These are phyloP conservation scores for Ploettnerulaceae sp. DNA, from an alignment of 2,329 filamentous ascomycete species.

Conservation along the genomic window DNA sequence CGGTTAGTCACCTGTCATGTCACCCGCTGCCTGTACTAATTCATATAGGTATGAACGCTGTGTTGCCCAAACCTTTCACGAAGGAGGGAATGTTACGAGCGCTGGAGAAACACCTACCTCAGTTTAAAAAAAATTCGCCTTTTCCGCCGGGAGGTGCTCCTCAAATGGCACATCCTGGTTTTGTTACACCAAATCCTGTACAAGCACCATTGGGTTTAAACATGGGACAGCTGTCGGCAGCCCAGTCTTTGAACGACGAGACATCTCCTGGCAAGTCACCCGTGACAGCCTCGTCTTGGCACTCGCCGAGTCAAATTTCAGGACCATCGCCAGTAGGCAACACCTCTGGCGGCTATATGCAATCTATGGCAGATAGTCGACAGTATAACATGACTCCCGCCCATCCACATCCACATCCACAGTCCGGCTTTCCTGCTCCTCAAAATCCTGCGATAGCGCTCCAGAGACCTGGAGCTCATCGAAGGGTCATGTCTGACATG, in stretches of 20 bases:
- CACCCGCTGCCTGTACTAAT: constrained; percentile 27
- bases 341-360: constrained; percentile 25
- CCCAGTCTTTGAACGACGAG: constrained; percentile 33
- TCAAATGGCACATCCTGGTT: constrained; percentile 28
- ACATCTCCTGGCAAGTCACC: constrained; percentile 33
- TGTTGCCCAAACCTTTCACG: constrained; percentile 94
- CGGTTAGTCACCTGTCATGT: constrained; percentile 54
- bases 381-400: constrained; percentile 31
- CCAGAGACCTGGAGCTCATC: constrained; percentile 25
- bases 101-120: constrained; percentile 82
- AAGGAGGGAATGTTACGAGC: constrained; percentile 78
- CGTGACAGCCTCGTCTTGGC: constrained; percentile 30
- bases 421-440: constrained; percentile 20
- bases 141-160: constrained; percentile 17
- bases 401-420: constrained; percentile 26
- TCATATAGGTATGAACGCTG: constrained; percentile 84
- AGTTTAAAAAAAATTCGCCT: constrained; percentile 62
- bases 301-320: constrained; percentile 32
- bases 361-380: constrained; percentile 27
- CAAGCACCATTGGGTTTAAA: constrained; percentile 29
- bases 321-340: constrained; percentile 29
- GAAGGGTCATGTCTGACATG: constrained; percentile 33
- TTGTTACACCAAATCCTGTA: constrained; percentile 22
- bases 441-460: constrained; percentile 20
- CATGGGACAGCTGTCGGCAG: constrained; percentile 28